phyloP scores from a whole-genome alignment of 192 early-diverging fungal species.

The Entrophospora sp. region DNA sequence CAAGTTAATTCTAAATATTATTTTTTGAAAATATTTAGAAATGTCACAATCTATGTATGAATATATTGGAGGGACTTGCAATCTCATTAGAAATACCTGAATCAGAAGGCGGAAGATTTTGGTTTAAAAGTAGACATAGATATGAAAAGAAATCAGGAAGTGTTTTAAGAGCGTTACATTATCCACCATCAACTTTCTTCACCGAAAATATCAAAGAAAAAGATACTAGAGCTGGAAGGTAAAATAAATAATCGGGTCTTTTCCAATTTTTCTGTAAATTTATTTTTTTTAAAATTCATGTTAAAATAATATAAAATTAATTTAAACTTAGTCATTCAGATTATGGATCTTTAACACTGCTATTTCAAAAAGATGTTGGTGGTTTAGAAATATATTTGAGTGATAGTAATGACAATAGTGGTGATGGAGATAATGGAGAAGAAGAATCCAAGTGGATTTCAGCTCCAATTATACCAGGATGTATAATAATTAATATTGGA shows the following conservation, averaged over 20 bases:
- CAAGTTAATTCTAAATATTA: background rate
- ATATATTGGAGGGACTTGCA: slow-evolving; percentile 49
- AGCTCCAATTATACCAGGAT: slow-evolving; percentile 45
- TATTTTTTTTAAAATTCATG: background rate
- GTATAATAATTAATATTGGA: slow-evolving; percentile 52
- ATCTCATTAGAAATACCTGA: slow-evolving; percentile 53
- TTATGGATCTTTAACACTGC: slow-evolving; percentile 58
- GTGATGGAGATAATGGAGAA: no score
- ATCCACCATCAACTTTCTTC: slow-evolving; percentile 42
- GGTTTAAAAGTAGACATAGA: slow-evolving; percentile 38
- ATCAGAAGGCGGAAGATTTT: slow-evolving; percentile 41
- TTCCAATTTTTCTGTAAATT: background rate
- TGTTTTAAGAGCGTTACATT: slow-evolving; percentile 52
- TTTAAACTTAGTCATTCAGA: slow-evolving; percentile 45
- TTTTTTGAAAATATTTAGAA: slow-evolving; percentile 23
- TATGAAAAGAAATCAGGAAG: slow-evolving; percentile 37
- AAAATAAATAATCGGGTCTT: background rate
- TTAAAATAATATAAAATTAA: background rate
- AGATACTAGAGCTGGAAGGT: slow-evolving; percentile 43
- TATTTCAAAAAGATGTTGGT: slow-evolving; percentile 58
- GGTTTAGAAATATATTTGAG: slow-evolving; percentile 46
- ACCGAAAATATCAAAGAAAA: slow-evolving; percentile 33
- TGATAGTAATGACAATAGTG: slow-evolving; percentile 22
- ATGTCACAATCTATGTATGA: slow-evolving; percentile 38
- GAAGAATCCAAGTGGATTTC: slow-evolving; percentile 43